Percentiles rank a stretch among this genome's conserved stretches.
These are phyloP conservation scores for Eucalyptus sp. DNA, from an alignment of 345 rosid species.

Conservation along the genomic window DNA sequence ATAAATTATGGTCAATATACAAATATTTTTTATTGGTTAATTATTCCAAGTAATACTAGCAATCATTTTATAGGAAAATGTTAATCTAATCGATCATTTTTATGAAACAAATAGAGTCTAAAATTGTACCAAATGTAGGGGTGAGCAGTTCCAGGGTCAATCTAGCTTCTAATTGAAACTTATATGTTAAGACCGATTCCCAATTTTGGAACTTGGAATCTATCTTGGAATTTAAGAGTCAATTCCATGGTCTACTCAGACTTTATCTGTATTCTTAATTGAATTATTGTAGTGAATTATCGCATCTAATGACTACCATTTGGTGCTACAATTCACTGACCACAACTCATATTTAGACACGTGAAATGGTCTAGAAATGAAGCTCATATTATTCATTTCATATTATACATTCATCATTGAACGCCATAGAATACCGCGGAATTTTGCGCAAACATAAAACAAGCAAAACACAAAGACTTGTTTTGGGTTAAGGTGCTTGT, in stretches of 20 bases:
- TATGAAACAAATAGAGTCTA: background rate
- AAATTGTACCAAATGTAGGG: background rate
- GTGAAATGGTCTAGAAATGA: too few relatives aligned
- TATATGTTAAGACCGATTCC: background rate
- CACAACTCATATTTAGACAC: background rate
- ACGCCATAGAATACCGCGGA: accelerated
- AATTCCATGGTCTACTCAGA: background rate
- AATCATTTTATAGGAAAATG: background rate
- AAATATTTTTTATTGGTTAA: too few relatives aligned
- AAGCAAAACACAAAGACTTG: background rate
- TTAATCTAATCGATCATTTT: background rate
- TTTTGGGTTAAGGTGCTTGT: background rate
- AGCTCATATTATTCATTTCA: too few relatives aligned
- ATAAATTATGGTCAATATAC: too few relatives aligned
- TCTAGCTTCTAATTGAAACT: background rate
- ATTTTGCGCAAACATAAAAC: background rate
- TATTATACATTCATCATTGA: background rate
- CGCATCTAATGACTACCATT: background rate
- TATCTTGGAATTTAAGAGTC: background rate
- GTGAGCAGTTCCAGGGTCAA: accelerated
- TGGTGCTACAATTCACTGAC: accelerated
- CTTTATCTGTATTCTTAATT: too few relatives aligned
- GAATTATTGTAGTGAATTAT: accelerated
- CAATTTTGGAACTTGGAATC: background rate
- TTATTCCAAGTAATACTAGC: background rate